phyloP scores from a whole-genome alignment of 2,329 filamentous ascomycete species.

The Pseudocercospora fijiensis region DNA sequence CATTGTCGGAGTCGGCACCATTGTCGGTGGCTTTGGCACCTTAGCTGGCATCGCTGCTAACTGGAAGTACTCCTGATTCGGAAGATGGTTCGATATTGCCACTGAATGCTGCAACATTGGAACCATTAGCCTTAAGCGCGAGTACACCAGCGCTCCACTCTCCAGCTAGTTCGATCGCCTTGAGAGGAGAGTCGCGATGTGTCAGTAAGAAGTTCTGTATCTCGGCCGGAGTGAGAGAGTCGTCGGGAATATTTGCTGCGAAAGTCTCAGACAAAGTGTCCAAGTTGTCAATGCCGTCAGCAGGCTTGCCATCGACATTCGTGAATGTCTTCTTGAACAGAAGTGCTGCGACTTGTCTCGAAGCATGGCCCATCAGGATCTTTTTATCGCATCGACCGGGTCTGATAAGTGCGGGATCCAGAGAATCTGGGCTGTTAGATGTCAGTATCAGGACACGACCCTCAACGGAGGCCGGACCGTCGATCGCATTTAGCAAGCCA shows the following conservation, averaged over 20 bases:
- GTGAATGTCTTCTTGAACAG: conserved; percentile 42
- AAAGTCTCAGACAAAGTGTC: conserved; percentile 39
- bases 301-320: neutral
- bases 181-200: conserved; percentile 46
- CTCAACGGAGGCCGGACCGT: conserved; percentile 74
- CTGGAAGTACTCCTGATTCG: neutral
- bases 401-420: conserved; percentile 71
- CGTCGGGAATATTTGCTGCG: conserved; percentile 45
- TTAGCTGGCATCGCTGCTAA: neutral
- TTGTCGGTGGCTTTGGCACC: neutral
- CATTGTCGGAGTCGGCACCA: neutral
- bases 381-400: conserved; percentile 69
- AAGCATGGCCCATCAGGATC: conserved; percentile 56
- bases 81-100: neutral
- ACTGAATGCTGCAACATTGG: neutral
- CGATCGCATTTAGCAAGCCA: conserved; percentile 76
- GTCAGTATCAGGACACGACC: conserved; percentile 78
- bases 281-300: conserved; percentile 5
- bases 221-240: conserved; percentile 50
- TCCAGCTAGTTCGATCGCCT: conserved; percentile 45
- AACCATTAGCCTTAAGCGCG: neutral
- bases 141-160: conserved; percentile 36
- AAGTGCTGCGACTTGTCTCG: conserved; percentile 39
- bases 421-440: conserved; percentile 68
- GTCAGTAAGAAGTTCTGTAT: conserved; percentile 52